Base-by-base conservation (phyloP, 2,329 filamentous ascomycete species). In the Cercospora sp. region DNA sequence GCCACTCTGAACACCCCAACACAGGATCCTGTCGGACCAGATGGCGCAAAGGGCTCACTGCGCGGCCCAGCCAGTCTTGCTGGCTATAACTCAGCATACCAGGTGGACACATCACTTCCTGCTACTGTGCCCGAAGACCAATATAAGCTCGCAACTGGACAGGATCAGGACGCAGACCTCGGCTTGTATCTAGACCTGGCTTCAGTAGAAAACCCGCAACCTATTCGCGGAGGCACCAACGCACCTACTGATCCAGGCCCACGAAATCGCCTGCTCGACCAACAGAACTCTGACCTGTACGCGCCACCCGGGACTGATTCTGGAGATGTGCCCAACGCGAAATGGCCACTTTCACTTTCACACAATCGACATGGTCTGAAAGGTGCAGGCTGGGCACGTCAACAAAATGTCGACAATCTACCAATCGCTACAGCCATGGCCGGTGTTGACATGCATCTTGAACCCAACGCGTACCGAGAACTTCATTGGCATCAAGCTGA, bases 371-470 rank as follows among this genome's bases (percentile, higher is more conserved):
- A 80, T 59, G 80, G 80, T 6, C 68, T 79, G 5, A 75, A 77
- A 9, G 76, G 75, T n/a, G 75, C 80, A 16, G 80, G 81, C 7
- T 82, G 77, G 77, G 80, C 80, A 9, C 73, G 80, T 58, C 79
- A 80, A 60, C 80, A 82, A 67, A 82, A 81, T 53, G 68, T 75
- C 13, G 72, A 78, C 16, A 70, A 80, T 12, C 70, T 82, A 1
- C 80, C 80, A 0, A 72, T 80, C 30, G 78, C 80, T 5, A 80
- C 75, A 13, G 77, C 76, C 9, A 81, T 82, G 79, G 80, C 81
- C 8, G 80, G 80, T 42, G 79, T 81, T 0, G 78, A 82, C 65
- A 82, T 82, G 80, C 74, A 70, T 42, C 68, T 75, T 3, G 73
- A 69, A 48, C 74, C 74, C 3, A 73, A 76, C 63, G 76, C 76